Conservation (phyloP, 768 basidiomycete species). For the Lactarius hengduanensis region DNA sequence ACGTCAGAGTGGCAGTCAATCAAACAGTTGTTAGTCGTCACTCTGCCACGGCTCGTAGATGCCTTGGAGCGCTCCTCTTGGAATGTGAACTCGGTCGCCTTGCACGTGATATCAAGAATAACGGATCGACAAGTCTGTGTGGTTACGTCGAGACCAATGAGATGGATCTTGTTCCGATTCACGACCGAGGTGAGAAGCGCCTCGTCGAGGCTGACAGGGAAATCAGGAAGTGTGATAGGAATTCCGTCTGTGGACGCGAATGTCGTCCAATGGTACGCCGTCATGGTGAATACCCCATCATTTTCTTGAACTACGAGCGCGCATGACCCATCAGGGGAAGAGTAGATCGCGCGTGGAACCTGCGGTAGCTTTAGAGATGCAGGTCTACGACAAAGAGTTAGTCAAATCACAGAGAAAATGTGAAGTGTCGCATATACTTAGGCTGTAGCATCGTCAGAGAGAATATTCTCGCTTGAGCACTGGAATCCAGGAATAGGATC, state of each 20-base stretch:
- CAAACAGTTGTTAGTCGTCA: conserved; percentile 42
- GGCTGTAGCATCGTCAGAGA: conserved; percentile 55
- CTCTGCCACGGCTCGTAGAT: conserved; percentile 23
- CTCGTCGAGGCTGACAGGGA: conserved; percentile 28
- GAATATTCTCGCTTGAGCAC: conserved; percentile 46
- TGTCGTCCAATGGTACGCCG: conserved; percentile 54
- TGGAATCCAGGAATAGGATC: conserved; percentile 48
- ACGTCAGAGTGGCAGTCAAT: conserved; percentile 20
- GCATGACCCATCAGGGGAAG: conserved; percentile 57
- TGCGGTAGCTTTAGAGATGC: conserved; percentile 42
- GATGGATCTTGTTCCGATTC: conserved; percentile 42
- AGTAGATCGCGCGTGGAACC: conserved; percentile 39
- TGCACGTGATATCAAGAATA: conserved; percentile 51
- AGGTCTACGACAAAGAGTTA: conserved; percentile 38
- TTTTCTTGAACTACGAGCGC: conserved; percentile 39
- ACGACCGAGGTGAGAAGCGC: conserved; percentile 48
- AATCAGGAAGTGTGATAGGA: conserved; percentile 36
- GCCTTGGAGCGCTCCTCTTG: conserved; percentile 41
- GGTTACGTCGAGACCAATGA: conserved; percentile 42
- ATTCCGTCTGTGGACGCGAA: conserved; percentile 53
- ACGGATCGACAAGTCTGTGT: conserved; percentile 42
- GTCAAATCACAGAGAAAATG: not conserved
- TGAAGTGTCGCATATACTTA: conserved; percentile 37
- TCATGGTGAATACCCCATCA: conserved; percentile 28
- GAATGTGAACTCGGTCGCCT: conserved; percentile 57